Evolutionary conservation across 345 rosid genomes (phyloP).

Genomic region (Eucalyptus cloeziana): DNA sequence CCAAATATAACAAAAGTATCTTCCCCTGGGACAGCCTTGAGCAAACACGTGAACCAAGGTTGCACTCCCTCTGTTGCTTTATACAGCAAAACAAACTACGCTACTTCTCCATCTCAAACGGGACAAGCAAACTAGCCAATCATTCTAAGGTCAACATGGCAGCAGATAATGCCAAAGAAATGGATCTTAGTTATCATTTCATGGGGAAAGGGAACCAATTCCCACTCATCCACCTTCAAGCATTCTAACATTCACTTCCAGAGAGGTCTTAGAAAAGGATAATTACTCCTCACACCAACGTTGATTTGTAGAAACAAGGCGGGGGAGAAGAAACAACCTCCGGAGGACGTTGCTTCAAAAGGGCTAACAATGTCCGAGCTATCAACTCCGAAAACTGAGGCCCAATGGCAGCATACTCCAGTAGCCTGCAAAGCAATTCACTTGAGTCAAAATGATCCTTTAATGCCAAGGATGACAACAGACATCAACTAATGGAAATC

Average conservation of each 20-base stretch:
- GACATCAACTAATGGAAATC: not conserved
- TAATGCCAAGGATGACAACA: not conserved
- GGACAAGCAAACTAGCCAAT: not conserved
- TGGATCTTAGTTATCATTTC: not conserved
- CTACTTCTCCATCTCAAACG: not conserved
- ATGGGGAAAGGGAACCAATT: not conserved
- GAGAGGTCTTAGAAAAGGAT: not conserved
- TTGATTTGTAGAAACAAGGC: not conserved
- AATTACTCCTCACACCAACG: not conserved
- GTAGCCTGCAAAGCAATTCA: constrained; percentile 35
- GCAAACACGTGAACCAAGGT: not conserved
- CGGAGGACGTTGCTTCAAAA: constrained; percentile 81
- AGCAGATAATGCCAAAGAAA: not conserved
- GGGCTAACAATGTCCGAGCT: constrained; percentile 62
- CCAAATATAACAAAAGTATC: not conserved
- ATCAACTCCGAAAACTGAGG: constrained; percentile 82
- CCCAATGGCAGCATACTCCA: constrained; percentile 82
- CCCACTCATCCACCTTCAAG: not conserved
- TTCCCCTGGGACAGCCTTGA: not conserved
- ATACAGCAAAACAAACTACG: not conserved
- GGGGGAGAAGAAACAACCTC: constrained; percentile 31
- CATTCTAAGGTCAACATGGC: not conserved
- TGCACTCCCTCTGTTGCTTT: not conserved
- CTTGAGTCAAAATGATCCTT: not conserved
- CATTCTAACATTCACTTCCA: not conserved